A percentile compares a stretch with the other conserved stretches of the same genome.
These are phyloP conservation scores for Trichoderma atroviride DNA, from an alignment of 2,329 filamentous ascomycete genomes.

Conservation along the genomic window DNA sequence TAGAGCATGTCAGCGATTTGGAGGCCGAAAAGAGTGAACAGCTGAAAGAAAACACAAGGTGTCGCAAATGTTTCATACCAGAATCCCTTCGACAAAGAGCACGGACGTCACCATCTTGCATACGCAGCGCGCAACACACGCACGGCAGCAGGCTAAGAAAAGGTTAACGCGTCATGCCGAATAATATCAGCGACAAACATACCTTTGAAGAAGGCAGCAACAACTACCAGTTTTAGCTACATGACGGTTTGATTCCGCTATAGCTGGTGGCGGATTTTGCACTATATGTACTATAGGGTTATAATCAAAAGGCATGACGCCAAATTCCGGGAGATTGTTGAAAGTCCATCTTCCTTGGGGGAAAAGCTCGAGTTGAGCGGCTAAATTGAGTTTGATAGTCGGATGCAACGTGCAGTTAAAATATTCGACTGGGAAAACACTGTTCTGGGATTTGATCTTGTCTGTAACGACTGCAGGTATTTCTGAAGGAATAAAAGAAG, in stretches of 20 bases:
- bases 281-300: not conserved
- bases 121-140: not conserved
- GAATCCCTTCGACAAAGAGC: not conserved
- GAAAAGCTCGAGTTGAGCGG: too few relatives aligned
- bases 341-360: not conserved
- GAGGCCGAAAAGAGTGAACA: not conserved
- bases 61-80: not conserved
- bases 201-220: not conserved
- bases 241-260: not conserved
- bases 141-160: not conserved
- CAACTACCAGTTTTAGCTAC: too few relatives aligned
- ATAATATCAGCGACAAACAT: not conserved
- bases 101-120: not conserved
- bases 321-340: not conserved
- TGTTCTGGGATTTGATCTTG: not conserved
- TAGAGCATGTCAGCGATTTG: not conserved
- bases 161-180: not conserved
- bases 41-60: not conserved
- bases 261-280: not conserved
- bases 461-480: not conserved
- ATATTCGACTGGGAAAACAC: not conserved
- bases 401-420: not conserved
- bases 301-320: not conserved
- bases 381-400: rapidly evolving
- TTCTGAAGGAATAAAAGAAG: not conserved